Evolutionary conservation across 805 yeast genomes (phyloP).

Genomic region (Metschnikowia henanensis): DNA sequence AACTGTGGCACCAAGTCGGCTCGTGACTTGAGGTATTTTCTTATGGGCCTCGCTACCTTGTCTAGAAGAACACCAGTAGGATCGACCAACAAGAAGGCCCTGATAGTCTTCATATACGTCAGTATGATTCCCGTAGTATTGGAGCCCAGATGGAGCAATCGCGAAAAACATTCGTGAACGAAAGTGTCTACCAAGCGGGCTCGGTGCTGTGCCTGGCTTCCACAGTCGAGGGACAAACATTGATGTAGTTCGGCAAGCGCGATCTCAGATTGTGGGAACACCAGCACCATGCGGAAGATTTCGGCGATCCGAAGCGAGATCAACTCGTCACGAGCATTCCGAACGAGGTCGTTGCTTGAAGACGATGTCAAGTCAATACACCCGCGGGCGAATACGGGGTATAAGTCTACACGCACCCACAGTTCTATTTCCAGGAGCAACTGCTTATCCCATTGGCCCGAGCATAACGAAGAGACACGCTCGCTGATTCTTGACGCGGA

Average conservation of each 20-base stretch:
- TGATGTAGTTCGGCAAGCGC: slow-evolving; percentile 59
- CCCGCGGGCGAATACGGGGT: slow-evolving; percentile 30
- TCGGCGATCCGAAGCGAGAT: slow-evolving; percentile 54
- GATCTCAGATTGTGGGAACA: slow-evolving; percentile 50
- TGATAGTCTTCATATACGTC: slow-evolving; percentile 68
- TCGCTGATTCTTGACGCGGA: slow-evolving; percentile 36
- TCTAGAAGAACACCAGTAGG: slow-evolving; percentile 84
- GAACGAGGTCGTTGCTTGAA: slow-evolving; percentile 26
- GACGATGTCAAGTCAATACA: slow-evolving; percentile 7
- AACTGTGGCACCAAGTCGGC: slow-evolving; percentile 70
- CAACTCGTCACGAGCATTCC: slow-evolving; percentile 39
- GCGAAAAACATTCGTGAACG: slow-evolving; percentile 40
- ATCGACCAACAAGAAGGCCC: slow-evolving; percentile 73
- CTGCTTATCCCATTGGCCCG: slow-evolving; percentile 40
- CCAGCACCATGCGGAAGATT: slow-evolving; percentile 55
- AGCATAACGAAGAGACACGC: slow-evolving; percentile 30
- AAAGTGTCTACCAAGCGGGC: slow-evolving; percentile 52
- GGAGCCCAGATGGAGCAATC: slow-evolving; percentile 75
- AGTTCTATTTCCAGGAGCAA: slow-evolving; percentile 30
- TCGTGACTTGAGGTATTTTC: slow-evolving; percentile 68
- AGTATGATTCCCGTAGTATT: slow-evolving; percentile 72
- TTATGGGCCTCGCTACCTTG: slow-evolving; percentile 72
- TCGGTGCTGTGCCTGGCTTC: slow-evolving; percentile 43
- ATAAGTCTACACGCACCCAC: slow-evolving; percentile 41
- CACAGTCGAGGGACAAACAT: slow-evolving; percentile 32